phyloP scores from a whole-genome alignment of 116 monocot species.

The Phalaenopsis hybrid region DNA sequence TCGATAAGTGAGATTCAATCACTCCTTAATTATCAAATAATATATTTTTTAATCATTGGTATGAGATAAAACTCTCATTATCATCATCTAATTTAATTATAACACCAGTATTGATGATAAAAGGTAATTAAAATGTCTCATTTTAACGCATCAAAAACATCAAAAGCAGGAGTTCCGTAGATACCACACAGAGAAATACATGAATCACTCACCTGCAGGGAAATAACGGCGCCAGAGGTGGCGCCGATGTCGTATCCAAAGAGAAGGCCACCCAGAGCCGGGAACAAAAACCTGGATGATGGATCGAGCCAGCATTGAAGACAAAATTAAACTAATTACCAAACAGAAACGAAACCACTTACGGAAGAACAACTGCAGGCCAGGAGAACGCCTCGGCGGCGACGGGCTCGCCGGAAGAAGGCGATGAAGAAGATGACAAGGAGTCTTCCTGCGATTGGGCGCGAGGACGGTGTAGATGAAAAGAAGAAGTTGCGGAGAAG shows the following conservation, averaged over 20 bases:
- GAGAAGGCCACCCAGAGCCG: conserved; percentile 84
- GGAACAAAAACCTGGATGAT: conserved; percentile 67
- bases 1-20: too few relatives aligned
- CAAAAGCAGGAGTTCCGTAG: too few relatives aligned
- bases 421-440: neutral
- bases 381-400: conserved; percentile 36
- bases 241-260: conserved; percentile 99
- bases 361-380: conserved; percentile 68
- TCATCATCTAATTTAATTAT: too few relatives aligned
- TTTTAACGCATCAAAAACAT: too few relatives aligned
- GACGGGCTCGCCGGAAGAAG: conserved; percentile 4
- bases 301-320: neutral
- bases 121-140: too few relatives aligned
- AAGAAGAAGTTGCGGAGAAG: neutral
- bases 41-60: too few relatives aligned
- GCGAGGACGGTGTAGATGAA: neutral
- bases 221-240: conserved; percentile 80
- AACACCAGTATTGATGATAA: too few relatives aligned
- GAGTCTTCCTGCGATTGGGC: conserved; percentile 10
- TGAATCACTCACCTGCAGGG: conserved; percentile 44
- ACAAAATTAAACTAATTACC: neutral
- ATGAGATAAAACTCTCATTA: too few relatives aligned
- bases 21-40: too few relatives aligned
- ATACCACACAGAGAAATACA: too few relatives aligned
- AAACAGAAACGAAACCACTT: conserved; percentile 6